Percentiles rank a stretch among this genome's conserved stretches.
These are phyloP conservation scores for Neoboletus subvelutipes DNA, from an alignment of 768 basidiomycete species.

Conservation along the genomic window DNA sequence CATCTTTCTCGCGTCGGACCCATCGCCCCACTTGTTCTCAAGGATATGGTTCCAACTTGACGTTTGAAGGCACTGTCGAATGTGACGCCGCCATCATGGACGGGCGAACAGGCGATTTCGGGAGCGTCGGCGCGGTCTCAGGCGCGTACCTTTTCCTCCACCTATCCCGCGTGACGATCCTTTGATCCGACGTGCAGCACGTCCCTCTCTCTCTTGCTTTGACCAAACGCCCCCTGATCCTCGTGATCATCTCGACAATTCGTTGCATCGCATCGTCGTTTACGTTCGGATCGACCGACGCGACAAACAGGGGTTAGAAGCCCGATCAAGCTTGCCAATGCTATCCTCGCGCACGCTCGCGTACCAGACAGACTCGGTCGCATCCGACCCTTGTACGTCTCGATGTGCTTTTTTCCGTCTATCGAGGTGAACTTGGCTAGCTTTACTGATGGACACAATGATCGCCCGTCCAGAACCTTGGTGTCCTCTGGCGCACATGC, in stretches of 20 bases:
- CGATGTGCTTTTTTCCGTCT: background rate
- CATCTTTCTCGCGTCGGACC: background rate
- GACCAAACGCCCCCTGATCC: background rate
- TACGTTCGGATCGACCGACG: background rate
- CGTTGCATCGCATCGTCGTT: background rate
- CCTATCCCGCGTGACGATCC: background rate
- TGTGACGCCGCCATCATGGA: slow-evolving; percentile 80
- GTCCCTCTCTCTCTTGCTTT: too few species aligned
- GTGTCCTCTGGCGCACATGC: slow-evolving; percentile 58
- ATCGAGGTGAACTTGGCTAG: background rate
- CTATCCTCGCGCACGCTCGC: slow-evolving; percentile 54
- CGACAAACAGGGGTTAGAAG: slow-evolving; percentile 58
- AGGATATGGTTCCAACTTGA: slow-evolving; percentile 81
- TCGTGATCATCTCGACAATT: background rate
- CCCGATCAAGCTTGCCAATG: slow-evolving; percentile 61
- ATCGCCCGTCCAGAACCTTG: slow-evolving; percentile 45
- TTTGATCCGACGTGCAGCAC: background rate
- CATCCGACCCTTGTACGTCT: slow-evolving; percentile 63
- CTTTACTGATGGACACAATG: background rate
- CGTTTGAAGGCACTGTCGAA: slow-evolving; percentile 70
- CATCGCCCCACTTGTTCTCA: background rate
- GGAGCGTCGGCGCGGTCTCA: slow-evolving; percentile 71
- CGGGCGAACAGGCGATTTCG: slow-evolving; percentile 51
- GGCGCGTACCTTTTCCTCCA: slow-evolving; percentile 38
- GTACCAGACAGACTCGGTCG: slow-evolving; percentile 55